Evolutionary conservation across 1,139 yeast species (phyloP).

Genomic region (Ashbya aceris): DNA sequence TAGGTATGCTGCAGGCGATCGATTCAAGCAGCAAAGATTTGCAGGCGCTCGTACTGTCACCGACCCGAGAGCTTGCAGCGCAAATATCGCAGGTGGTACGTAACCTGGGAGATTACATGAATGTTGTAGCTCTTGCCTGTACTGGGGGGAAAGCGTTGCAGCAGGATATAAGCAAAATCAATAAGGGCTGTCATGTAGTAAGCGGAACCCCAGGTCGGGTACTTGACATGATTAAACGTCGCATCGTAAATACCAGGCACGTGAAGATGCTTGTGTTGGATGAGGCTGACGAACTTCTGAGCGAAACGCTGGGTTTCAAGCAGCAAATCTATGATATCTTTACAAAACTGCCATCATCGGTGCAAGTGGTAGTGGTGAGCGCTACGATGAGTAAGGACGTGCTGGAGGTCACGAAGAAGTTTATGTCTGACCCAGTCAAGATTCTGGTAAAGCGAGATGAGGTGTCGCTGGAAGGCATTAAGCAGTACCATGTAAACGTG

Average conservation of each 20-base stretch:
- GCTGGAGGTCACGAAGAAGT: slow-evolving; percentile 73
- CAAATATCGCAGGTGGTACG: slow-evolving; percentile 82
- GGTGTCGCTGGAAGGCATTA: slow-evolving; percentile 79
- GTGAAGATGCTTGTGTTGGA: slow-evolving; percentile 80
- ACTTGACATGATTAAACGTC: slow-evolving; percentile 74
- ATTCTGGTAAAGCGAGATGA: slow-evolving; percentile 87
- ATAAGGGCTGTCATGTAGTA: slow-evolving; percentile 79
- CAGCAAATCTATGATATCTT: slow-evolving; percentile 89
- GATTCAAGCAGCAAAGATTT: slow-evolving; percentile 49
- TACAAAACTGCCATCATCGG: slow-evolving; percentile 64
- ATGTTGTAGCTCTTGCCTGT: slow-evolving; percentile 76
- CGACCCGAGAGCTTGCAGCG: slow-evolving; percentile 90
- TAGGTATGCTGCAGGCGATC: slow-evolving; percentile 71
- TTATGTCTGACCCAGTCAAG: slow-evolving; percentile 84
- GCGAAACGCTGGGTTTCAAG: slow-evolving; percentile 68
- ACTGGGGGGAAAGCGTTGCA: slow-evolving; percentile 87
- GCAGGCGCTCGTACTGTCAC: slow-evolving; percentile 81
- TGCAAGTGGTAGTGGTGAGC: slow-evolving; percentile 89
- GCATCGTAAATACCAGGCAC: slow-evolving; percentile 55
- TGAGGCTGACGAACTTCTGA: slow-evolving; percentile 88
- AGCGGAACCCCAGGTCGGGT: slow-evolving; percentile 98
- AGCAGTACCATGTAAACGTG: slow-evolving; percentile 77
- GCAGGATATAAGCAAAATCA: slow-evolving; percentile 63
- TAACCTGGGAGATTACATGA: slow-evolving; percentile 81
- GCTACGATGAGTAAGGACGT: slow-evolving; percentile 88